Percentiles rank a stretch among this genome's conserved stretches.
Conservation (phyloP, 2,329 filamentous ascomycete genomes). For the Arthrobotrys conoides region DNA sequence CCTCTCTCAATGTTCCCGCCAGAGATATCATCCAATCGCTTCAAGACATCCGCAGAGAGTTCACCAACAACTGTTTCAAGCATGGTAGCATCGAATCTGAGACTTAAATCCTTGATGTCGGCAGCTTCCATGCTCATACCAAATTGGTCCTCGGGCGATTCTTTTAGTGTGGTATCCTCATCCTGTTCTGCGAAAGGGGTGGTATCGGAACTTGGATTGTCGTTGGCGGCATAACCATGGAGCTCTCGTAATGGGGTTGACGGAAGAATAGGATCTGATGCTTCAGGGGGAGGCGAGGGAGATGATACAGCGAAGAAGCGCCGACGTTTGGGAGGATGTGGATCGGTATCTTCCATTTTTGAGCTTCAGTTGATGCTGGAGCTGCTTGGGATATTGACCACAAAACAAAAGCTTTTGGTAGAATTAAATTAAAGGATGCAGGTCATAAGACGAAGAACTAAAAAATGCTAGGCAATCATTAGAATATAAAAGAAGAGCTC, state of each 20-base stretch:
- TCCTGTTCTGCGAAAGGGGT: slow-evolving; percentile 48
- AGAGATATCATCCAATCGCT: slow-evolving; percentile 72
- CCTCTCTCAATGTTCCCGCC: slow-evolving; percentile 74
- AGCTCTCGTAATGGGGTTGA: slow-evolving; percentile 52
- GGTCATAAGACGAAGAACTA: neutral
- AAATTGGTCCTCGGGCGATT: slow-evolving; percentile 11
- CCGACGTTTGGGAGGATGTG: slow-evolving; percentile 53
- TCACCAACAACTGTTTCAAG: slow-evolving; percentile 76
- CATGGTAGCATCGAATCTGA: slow-evolving; percentile 72
- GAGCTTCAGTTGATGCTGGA: neutral
- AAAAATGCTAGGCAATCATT: slow-evolving; percentile 1
- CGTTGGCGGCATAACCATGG: slow-evolving; percentile 15
- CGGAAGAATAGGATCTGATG: slow-evolving; percentile 53
- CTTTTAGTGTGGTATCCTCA: slow-evolving; percentile 22
- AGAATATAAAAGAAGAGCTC: neutral
- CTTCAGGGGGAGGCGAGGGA: slow-evolving; percentile 45
- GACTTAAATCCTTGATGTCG: slow-evolving; percentile 64
- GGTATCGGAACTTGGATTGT: slow-evolving; percentile 40
- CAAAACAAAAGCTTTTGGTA: neutral
- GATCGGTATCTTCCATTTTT: slow-evolving; percentile 54
- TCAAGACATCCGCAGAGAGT: slow-evolving; percentile 70
- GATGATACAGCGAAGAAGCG: slow-evolving; percentile 57
- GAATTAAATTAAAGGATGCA: neutral
- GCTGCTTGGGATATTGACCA: neutral
- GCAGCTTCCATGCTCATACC: slow-evolving; percentile 17